Conservation (phyloP, 345 rosid species). For the Orychophragmus violaceus region DNA sequence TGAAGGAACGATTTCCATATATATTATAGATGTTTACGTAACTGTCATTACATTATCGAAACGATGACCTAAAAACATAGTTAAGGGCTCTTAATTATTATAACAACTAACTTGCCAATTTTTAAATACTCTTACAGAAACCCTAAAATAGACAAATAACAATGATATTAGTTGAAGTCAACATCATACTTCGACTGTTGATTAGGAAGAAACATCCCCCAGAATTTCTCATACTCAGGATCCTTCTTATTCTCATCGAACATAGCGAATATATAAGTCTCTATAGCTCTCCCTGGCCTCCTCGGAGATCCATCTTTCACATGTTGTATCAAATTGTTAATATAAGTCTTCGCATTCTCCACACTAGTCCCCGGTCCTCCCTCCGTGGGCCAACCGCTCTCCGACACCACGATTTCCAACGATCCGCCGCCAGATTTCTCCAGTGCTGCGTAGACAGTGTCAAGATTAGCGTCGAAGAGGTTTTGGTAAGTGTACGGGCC, state of each 20-base stretch:
- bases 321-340: constrained; percentile 28
- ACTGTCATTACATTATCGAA: neutral
- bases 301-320: constrained; percentile 37
- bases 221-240: constrained; percentile 19
- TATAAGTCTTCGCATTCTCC: constrained; percentile 31
- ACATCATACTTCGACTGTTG: constrained; percentile 27
- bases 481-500: constrained; percentile 7
- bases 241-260: constrained; percentile 30
- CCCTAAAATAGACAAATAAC: constrained; percentile 19
- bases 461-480: constrained; percentile 30
- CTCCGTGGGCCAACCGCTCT: constrained; percentile 39
- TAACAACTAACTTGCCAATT: neutral
- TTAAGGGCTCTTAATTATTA: neutral
- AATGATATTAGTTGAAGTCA: constrained; percentile 30
- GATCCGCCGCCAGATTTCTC: constrained; percentile 35
- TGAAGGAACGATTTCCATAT: neutral
- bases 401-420: constrained; percentile 33
- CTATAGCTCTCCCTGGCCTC: constrained; percentile 33
- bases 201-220: constrained; percentile 29
- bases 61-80: neutral
- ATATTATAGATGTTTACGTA: too few relatives aligned
- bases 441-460: constrained; percentile 28
- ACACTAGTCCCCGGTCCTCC: constrained; percentile 17
- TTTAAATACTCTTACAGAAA: neutral
- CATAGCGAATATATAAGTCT: constrained; percentile 42